Base-by-base conservation (phyloP, 2,329 filamentous ascomycete genomes). In the Camillea tinctor region DNA sequence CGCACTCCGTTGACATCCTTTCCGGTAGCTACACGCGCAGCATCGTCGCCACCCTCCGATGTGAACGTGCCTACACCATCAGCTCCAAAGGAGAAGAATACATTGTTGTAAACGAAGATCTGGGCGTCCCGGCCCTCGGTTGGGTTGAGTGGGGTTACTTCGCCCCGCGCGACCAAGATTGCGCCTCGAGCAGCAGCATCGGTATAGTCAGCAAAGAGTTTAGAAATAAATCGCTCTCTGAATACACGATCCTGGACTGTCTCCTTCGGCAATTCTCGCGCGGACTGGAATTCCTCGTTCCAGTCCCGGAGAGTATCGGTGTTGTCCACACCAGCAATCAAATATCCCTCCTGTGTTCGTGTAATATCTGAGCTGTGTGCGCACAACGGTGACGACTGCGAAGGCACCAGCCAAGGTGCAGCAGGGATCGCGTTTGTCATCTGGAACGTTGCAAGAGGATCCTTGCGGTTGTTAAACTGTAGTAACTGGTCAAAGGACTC, bases 31-130 rank as follows among this genome's bases (percentile, higher is more conserved):
- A 98, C 92, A 60, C 94, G 88, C 15, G 95, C 95, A 66, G 95
- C 95, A 78, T 99, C 95, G 67, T 99, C 94, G 20, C 95, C 95
- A 66, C 95, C 95, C 78, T 99, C 95, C 2, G 90, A 93, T 11
- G 93, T 93, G 75, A 99, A 99, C 17, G 95, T 99, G 50, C 95
- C 94, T 52, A 98, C 95, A 56, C 95, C 96, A 74, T 99, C 95
- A 51, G 95, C 94, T 64, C 95, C 95, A 69, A 97, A 98, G 0
- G 95, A 98, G 81, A 97, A 99, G 81, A 99, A 99, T 67, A 99
- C 93, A 77, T 99, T 99, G 82, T 98, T 98, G 81, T 98, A 97
- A 22, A 99, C 94, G 71, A 97, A 99, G 66, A 99, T 99, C 75
- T 99, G 95, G 3, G 95, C 95, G 74, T 99, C 94, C 67, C 84